These are phyloP conservation scores for Papilionanthe hybrid DNA, from an alignment of 116 monocot species.

Conservation along the genomic window DNA sequence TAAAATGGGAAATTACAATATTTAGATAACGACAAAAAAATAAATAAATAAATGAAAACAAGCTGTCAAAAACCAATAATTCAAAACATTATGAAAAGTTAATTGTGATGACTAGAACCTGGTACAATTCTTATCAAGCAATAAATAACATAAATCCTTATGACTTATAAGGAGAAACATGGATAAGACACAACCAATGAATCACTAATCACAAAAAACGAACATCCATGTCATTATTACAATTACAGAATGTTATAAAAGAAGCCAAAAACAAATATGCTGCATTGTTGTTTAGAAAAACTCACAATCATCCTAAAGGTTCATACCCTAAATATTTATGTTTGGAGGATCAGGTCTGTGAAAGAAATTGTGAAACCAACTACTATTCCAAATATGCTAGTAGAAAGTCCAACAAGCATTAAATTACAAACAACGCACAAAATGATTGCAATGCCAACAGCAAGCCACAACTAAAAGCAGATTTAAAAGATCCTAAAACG, in stretches of 20 bases:
- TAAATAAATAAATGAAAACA: not conserved
- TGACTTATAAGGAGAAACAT: not conserved
- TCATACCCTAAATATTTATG: not conserved
- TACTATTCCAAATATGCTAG: not conserved
- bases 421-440: not conserved
- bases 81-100: not conserved
- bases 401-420: not conserved
- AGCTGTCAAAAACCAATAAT: not conserved
- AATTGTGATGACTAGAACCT: not conserved
- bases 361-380: not conserved
- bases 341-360: not conserved
- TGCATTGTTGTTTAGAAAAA: not conserved
- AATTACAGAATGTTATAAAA: not conserved
- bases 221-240: not conserved
- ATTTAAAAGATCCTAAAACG: not conserved
- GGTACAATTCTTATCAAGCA: not conserved
- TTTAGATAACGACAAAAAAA: not conserved
- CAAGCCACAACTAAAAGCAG: not conserved
- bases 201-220: not conserved
- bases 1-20: not conserved
- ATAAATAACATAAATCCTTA: not conserved
- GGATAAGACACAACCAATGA: not conserved
- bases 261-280: not conserved
- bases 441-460: constrained; percentile 1
- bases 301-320: not conserved